Evolutionary conservation across 352 stramenopile species (phyloP).

Genomic region (Pythium brachiatum): DNA sequence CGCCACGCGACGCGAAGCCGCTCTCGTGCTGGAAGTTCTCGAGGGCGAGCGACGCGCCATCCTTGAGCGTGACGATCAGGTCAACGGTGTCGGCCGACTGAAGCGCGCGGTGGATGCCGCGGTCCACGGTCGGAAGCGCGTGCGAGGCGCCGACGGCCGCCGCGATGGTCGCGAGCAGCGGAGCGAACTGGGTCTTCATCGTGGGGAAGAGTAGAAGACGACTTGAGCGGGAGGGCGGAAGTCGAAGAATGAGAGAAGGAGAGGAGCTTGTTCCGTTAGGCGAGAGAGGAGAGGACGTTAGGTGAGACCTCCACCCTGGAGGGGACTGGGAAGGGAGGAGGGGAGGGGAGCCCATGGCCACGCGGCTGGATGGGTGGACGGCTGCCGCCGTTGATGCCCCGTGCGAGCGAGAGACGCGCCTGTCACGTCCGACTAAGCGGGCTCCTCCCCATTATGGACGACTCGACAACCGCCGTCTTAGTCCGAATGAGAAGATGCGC

Average conservation of each 20-base stretch:
- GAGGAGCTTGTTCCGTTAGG: not conserved
- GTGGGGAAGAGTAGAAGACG: not conserved
- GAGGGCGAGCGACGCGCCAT: constrained; percentile 11
- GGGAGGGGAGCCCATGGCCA: not conserved
- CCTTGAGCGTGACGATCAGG: constrained; percentile 28
- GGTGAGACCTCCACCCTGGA: too few species aligned
- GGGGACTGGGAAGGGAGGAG: not conserved
- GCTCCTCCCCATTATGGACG: not conserved
- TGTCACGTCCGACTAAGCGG: not conserved
- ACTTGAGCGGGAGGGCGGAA: not conserved
- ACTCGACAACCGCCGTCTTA: not conserved
- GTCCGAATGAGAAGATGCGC: too few species aligned
- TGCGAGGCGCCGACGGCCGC: not conserved
- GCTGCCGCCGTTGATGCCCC: not conserved
- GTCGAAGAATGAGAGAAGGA: constrained; percentile 9
- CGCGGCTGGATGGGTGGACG: not conserved
- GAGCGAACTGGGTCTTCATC: constrained; percentile 17
- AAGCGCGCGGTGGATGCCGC: constrained; percentile 24
- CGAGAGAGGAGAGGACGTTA: not conserved
- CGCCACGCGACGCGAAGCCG: constrained; percentile 11
- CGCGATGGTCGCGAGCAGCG: constrained; percentile 2
- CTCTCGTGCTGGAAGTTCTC: constrained; percentile 15
- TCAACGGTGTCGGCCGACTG: constrained; percentile 17
- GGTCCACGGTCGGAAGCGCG: constrained; percentile 14
- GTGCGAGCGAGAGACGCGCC: not conserved